These are phyloP conservation scores for Lactifluus subvellereus DNA, from an alignment of 768 basidiomycete species.

Conservation along the genomic window DNA sequence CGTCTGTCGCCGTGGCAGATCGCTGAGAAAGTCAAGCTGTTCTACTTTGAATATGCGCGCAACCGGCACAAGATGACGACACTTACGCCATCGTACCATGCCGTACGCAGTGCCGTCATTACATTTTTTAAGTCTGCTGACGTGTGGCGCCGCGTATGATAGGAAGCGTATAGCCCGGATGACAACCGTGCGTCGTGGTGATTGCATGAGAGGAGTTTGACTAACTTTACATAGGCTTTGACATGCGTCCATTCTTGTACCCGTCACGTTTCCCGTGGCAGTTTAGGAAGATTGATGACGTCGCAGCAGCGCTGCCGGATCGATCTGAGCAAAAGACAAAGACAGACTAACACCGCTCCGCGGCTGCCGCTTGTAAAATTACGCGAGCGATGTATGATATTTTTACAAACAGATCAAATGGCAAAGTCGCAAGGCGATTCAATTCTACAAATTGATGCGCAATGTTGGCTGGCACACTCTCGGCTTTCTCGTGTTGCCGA, in stretches of 20 bases:
- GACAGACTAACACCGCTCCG: constrained; percentile 4
- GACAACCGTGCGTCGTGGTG: constrained; percentile 74
- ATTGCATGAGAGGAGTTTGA: neutral
- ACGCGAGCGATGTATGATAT: too few species aligned
- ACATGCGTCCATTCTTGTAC: constrained; percentile 94
- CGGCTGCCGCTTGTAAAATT: too few species aligned
- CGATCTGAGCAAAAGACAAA: constrained; percentile 38
- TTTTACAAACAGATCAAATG: too few species aligned
- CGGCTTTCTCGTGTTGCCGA: neutral
- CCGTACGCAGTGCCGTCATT: constrained; percentile 45
- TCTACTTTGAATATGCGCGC: constrained; percentile 94
- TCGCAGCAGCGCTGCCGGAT: constrained; percentile 72
- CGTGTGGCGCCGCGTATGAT: neutral
- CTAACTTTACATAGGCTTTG: constrained; percentile 58
- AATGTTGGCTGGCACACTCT: too few species aligned
- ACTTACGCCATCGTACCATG: constrained; percentile 88
- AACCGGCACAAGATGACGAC: constrained; percentile 99
- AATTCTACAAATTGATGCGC: too few species aligned
- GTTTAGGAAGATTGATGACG: constrained; percentile 89
- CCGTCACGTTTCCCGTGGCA: constrained; percentile 95
- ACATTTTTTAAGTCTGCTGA: neutral
- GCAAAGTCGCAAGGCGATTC: too few species aligned
- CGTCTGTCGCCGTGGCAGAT: constrained; percentile 81
- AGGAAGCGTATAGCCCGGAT: constrained; percentile 96
- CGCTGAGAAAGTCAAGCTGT: constrained; percentile 93